Conservation (phyloP, 257 asterid species). For the Mitragyna speciosa region DNA sequence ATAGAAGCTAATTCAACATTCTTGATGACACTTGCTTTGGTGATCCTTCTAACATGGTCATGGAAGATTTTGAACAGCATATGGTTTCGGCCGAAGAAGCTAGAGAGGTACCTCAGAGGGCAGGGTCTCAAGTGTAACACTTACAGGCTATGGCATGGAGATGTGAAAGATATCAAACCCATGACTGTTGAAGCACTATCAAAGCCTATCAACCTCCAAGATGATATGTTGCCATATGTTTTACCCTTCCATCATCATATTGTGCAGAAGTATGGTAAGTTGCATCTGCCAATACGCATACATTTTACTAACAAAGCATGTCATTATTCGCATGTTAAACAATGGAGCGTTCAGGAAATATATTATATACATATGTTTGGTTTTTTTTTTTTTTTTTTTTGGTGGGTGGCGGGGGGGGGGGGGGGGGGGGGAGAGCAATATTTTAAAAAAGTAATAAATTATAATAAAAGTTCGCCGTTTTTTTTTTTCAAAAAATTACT, state of each 20-base stretch:
- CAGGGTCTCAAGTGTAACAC: constrained; percentile 29
- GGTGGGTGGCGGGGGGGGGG: too few relatives aligned
- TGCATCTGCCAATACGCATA: background rate
- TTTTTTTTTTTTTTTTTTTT: too few relatives aligned
- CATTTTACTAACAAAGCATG: too few relatives aligned
- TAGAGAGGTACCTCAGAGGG: constrained; percentile 19
- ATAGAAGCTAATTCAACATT: background rate
- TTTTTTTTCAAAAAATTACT: too few relatives aligned
- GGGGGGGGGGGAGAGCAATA: too few relatives aligned
- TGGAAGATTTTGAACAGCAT: constrained; percentile 16
- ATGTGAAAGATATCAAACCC: constrained; percentile 12
- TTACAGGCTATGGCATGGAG: constrained; percentile 23
- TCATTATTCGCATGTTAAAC: too few relatives aligned
- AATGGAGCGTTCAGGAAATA: too few relatives aligned
- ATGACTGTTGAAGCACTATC: constrained; percentile 4
- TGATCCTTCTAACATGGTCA: background rate
- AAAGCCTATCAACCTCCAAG: background rate
- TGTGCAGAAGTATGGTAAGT: constrained; percentile 20
- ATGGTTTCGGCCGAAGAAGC: constrained; percentile 24
- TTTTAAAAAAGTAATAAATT: too few relatives aligned
- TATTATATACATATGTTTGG: too few relatives aligned
- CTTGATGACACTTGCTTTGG: background rate
- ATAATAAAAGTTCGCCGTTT: too few relatives aligned
- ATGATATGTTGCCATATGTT: background rate
- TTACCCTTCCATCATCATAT: constrained; percentile 14